A percentile compares a stretch with the other conserved stretches of the same genome.
Evolutionary conservation across 805 yeast species (phyloP).

Genomic region (Clavispora vitiphila): DNA sequence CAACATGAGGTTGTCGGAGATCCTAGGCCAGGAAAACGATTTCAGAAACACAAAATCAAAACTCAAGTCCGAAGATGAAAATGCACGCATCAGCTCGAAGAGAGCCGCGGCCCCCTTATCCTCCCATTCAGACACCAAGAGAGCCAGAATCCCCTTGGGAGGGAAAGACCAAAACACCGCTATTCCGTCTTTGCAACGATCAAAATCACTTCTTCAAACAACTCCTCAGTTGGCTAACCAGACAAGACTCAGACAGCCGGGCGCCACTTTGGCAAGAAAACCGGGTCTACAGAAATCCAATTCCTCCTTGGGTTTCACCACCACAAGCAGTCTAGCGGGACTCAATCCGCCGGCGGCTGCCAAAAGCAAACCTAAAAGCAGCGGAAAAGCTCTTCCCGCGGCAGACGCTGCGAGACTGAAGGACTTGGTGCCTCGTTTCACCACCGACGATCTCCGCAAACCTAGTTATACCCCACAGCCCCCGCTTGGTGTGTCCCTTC

Average conservation of each 20-base stretch:
- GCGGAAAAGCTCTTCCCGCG: slow-evolving; percentile 12
- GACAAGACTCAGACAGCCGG: slow-evolving; percentile 2
- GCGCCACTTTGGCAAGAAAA: slow-evolving; percentile 5
- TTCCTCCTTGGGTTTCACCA: slow-evolving; percentile 32
- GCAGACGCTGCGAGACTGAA: slow-evolving; percentile 16
- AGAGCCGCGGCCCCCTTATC: slow-evolving; percentile 2
- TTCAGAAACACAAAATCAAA: slow-evolving; percentile 2
- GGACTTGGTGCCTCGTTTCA: slow-evolving; percentile 18
- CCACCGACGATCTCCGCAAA: slow-evolving; percentile 25
- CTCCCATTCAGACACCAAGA: slow-evolving; percentile 6
- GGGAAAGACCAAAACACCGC: slow-evolving; percentile 34
- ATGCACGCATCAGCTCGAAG: slow-evolving; percentile 2
- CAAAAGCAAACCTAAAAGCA: slow-evolving; percentile 9
- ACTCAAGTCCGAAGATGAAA: neutral
- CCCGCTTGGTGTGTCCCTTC: slow-evolving; percentile 7
- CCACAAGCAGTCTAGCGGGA: neutral
- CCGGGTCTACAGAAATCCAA: slow-evolving; percentile 31
- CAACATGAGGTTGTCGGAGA: neutral
- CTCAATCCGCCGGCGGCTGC: slow-evolving; percentile 6
- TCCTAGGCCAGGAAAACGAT: slow-evolving; percentile 12
- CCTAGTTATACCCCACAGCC: slow-evolving; percentile 4
- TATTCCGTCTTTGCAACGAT: slow-evolving; percentile 25
- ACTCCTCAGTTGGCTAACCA: neutral
- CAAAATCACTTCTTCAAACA: slow-evolving; percentile 18
- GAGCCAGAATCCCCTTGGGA: slow-evolving; percentile 32